Conservation (phyloP, 495 filamentous ascomycete species). For the Talaromyces proteolyticus region DNA sequence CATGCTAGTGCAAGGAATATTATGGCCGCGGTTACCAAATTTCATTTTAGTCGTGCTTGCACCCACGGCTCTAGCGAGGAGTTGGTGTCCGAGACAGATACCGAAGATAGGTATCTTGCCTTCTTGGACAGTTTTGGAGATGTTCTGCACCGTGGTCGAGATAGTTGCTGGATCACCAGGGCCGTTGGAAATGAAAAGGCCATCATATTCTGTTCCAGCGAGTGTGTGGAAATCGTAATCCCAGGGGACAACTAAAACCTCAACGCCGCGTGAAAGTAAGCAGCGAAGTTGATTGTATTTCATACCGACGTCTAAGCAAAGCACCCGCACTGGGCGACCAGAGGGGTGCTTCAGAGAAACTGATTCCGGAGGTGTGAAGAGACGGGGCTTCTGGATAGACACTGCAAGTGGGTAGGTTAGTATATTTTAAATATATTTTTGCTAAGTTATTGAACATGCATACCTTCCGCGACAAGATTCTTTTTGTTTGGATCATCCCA, state of each 20-base stretch:
- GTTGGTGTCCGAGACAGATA: slow-evolving; percentile 94
- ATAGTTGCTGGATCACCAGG: slow-evolving; percentile 91
- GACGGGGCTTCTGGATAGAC: slow-evolving; percentile 73
- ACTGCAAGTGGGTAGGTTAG: slow-evolving; percentile 48
- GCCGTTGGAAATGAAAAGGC: slow-evolving; percentile 95
- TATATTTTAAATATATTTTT: background rate
- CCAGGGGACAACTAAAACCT: slow-evolving; percentile 93
- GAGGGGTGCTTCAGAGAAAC: slow-evolving; percentile 75
- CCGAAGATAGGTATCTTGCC: slow-evolving; percentile 86
- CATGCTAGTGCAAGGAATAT: slow-evolving; percentile 95
- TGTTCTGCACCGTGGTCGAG: slow-evolving; percentile 66
- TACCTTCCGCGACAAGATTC: slow-evolving; percentile 92
- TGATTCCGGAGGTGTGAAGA: slow-evolving; percentile 66
- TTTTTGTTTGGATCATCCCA: slow-evolving; percentile 90
- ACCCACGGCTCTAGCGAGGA: slow-evolving; percentile 85
- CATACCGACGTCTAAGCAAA: slow-evolving; percentile 93
- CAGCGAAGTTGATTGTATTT: slow-evolving; percentile 97
- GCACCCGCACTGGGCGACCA: slow-evolving; percentile 74
- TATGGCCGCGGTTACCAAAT: slow-evolving; percentile 97
- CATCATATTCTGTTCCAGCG: slow-evolving; percentile 79
- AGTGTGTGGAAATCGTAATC: slow-evolving; percentile 80
- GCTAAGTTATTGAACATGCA: slow-evolving; percentile 27
- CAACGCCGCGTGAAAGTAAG: slow-evolving; percentile 83
- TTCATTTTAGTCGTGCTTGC: slow-evolving; percentile 92
- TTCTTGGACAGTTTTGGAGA: slow-evolving; percentile 63